Percentiles rank a stretch among this genome's conserved stretches.
phyloP scores from a whole-genome alignment of 495 filamentous ascomycete species.

The Collariella sp. region DNA sequence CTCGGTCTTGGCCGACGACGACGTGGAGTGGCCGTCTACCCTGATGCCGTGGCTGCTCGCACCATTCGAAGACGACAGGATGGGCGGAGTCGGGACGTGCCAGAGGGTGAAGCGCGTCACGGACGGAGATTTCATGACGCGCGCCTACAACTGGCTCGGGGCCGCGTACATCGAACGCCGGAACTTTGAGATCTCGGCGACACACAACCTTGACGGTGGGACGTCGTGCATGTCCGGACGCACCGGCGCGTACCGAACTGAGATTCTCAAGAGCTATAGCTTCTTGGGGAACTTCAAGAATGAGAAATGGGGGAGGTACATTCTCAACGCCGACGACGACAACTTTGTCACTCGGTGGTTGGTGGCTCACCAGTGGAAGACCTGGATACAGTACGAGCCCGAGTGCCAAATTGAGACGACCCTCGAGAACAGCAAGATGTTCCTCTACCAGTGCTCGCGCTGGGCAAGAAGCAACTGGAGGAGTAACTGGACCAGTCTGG shows the following conservation, averaged over 20 bases:
- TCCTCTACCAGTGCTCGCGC: conserved; percentile 67
- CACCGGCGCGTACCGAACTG: conserved; percentile 72
- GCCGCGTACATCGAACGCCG: conserved; percentile 74
- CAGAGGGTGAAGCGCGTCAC: conserved; percentile 65
- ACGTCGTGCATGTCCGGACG: conserved; percentile 82
- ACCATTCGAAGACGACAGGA: conserved; percentile 66
- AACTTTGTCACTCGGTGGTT: conserved; percentile 79
- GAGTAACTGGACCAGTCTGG: conserved; percentile 70
- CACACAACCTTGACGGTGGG: conserved; percentile 76
- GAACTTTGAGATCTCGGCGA: conserved; percentile 85
- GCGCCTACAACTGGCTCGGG: conserved; percentile 68
- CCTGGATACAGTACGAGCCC: conserved; percentile 65
- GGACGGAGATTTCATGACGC: conserved; percentile 46
- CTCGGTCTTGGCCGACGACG: conserved; percentile 79
- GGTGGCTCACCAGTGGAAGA: conserved; percentile 66
- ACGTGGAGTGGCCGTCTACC: conserved; percentile 72
- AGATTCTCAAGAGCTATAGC: conserved; percentile 66
- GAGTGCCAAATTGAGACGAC: conserved; percentile 70
- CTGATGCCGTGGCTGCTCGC: conserved; percentile 77
- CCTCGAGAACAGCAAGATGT: conserved; percentile 63
- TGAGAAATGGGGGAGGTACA: conserved; percentile 63
- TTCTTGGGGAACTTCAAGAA: conserved; percentile 67
- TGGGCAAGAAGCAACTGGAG: conserved; percentile 80
- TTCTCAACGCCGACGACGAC: conserved; percentile 75
- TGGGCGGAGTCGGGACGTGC: conserved; percentile 76